Evolutionary conservation across 164 flowering plant species (phyloP), one percentile per base, ranked within the genome.

Genomic region (Liquidambar formosana): DNA sequence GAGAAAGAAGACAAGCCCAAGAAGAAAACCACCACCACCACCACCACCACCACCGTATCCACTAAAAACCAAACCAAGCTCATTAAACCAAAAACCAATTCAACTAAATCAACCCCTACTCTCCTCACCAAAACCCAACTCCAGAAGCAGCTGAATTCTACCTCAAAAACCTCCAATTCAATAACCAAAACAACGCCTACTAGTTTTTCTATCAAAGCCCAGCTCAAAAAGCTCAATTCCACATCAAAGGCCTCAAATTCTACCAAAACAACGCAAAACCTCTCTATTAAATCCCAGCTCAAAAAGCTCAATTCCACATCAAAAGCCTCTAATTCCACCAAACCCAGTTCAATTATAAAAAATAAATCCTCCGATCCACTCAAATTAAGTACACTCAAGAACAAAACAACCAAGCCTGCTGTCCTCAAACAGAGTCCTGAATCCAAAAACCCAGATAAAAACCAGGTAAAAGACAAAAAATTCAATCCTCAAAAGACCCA

Each of bases 271-370:
- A 27, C 52, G 8, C 46, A 72, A 0, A 10, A 43, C 11, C 8
- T 28, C 14, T 41, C 72, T 47, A 52, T 64, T 41, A 78, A 78
- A 71, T 41, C 67, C 75, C 65, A 80, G 64, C 61, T 78, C 74
- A 83, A 86, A 73, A 86, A 88, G 75, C 85, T 86, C 76, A 91
- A 85, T 63, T 72, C 85, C 76, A 82, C 84, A 16, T 77, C 84
- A 1, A 84, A 83, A 67, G 0, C 85, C 26, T 45, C 81, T 5
- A 77, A 73, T 72, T 82, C 90, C 43, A 79, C 86, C 65, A 77
- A 76, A 61, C 10, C 64, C 70, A 68, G 15, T 57, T 27, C 79
- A 52, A 18, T 38, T 65, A 27, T 69, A 57, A 48, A 66, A 71
- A 88, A 84, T 75, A 87, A 84, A 79, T 61, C 87, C 57, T 57